These are phyloP conservation scores for Pseudogymnoascus pannorum DNA, from an alignment of 2,329 filamentous ascomycete species.

Conservation along the genomic window DNA sequence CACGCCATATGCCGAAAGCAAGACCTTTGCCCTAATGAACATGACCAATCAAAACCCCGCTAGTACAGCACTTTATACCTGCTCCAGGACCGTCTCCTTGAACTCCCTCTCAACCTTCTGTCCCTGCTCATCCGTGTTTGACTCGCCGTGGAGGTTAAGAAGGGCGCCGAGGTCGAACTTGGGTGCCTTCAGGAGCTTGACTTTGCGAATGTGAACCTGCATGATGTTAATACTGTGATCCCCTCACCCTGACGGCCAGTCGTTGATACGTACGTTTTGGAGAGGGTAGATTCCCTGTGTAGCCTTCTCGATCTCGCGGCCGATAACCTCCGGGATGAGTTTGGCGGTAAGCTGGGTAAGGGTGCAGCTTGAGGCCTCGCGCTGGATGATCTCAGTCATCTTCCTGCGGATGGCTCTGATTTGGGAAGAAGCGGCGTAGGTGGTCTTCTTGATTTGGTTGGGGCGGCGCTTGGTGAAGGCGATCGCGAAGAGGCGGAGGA, in stretches of 20 bases:
- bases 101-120: constrained; percentile 99
- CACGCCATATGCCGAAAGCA: constrained; percentile 30
- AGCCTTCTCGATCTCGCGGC: constrained; percentile 98
- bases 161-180: constrained; percentile 98
- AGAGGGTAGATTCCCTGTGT: constrained; percentile 99
- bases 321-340: constrained; percentile 98
- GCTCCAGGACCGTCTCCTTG: constrained; percentile 94
- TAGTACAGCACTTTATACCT: constrained; percentile 60
- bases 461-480: constrained; percentile 98
- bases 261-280: constrained; percentile 70
- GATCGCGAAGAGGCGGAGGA: constrained; percentile 97
- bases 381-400: constrained; percentile 98
- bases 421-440: constrained; percentile 93
- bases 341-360: constrained; percentile 95
- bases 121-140: constrained; percentile 87
- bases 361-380: constrained; percentile 90
- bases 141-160: constrained; percentile 96
- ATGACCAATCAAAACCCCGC: constrained; percentile 28
- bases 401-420: constrained; percentile 98
- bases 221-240: constrained; percentile 30
- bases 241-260: not conserved
- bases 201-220: constrained; percentile 99
- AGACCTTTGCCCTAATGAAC: constrained; percentile 22
- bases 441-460: constrained; percentile 99
- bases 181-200: constrained; percentile 96